Evolutionary conservation across 805 yeast genomes (phyloP), one percentile per base, ranked within the genome.

Genomic region (Candida loeiensis): DNA sequence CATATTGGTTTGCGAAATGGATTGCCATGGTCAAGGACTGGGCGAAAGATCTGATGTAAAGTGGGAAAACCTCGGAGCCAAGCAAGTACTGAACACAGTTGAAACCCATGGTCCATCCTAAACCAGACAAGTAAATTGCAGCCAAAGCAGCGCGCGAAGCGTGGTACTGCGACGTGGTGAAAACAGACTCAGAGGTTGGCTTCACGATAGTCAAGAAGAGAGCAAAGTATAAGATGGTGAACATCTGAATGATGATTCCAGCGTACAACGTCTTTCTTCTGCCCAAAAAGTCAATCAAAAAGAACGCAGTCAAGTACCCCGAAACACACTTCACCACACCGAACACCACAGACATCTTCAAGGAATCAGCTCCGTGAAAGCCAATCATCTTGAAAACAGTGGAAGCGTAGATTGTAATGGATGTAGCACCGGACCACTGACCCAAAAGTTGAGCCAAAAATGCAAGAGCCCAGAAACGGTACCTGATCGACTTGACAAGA

Each of bases 321-420:
- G 73, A 59, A 4, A 56, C 43, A 43, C 77, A 69, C 56, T 77
- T 78, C 37, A 75, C 78, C 22, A 76, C 70, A 28, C 80, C 82
- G 18, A 77, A 57, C 26, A 75, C 57, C 17, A 79, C 76, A 7
- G 80, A 14, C 56, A 53, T 53, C 42, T 53, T 53, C 48, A 54
- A 45, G n/a, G 38, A 38, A 12, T 53, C 53, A 17, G 28, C 16
- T 5, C 58, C 58, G 8, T 37, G 41, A 19, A 51, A 44, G 20
- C 58, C 58, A 8, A 47, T 49, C 21, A 50, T 47, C 34, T 37
- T 28, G 24, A 37, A 37, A 32, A 77, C 56, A 37, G 73, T 76
- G 2, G 81, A 74, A 27, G 81, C 76, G 47, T 77, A 78, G 36
- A 76, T 74, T 2, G 82, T 77, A 33, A 78, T 59, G 6, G 80